These are phyloP conservation scores for Candida ipomoeae DNA, from an alignment of 805 yeast species.

Conservation along the genomic window DNA sequence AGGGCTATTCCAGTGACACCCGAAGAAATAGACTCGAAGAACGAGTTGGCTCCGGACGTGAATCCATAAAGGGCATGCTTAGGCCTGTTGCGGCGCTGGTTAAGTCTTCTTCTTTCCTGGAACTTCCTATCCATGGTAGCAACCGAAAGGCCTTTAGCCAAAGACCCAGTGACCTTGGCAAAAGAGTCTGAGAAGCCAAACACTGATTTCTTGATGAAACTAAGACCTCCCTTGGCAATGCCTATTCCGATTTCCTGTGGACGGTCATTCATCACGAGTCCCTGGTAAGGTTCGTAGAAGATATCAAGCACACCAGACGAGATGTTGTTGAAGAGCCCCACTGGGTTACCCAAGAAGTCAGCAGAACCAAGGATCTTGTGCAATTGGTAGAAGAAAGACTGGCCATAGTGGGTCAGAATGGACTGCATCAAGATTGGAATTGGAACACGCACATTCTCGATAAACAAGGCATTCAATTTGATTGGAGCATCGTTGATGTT, in stretches of 20 bases:
- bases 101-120: constrained; percentile 75
- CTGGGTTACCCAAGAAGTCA: constrained; percentile 94
- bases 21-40: constrained; percentile 79
- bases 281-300: constrained; percentile 96
- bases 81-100: constrained; percentile 73
- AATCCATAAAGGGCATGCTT: constrained; percentile 82
- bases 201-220: constrained; percentile 90
- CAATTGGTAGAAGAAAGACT: constrained; percentile 85
- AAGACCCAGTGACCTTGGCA: constrained; percentile 87
- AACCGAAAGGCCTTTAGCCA: constrained; percentile 89
- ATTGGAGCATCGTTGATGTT: constrained; percentile 97
- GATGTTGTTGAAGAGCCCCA: constrained; percentile 87
- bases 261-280: constrained; percentile 87
- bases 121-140: constrained; percentile 83
- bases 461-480: constrained; percentile 74
- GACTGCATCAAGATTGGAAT: constrained; percentile 65
- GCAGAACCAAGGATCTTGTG: constrained; percentile 95
- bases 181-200: constrained; percentile 93
- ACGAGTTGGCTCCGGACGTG: constrained; percentile 81
- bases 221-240: constrained; percentile 90
- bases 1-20: constrained; percentile 88
- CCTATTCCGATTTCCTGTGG: constrained; percentile 96
- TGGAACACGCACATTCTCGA: constrained; percentile 89
- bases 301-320: constrained; percentile 95
- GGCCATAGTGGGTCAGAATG: constrained; percentile 81